A percentile compares a stretch with the other conserved stretches of the same genome.
These are phyloP conservation scores for Solanum sejunctum DNA, from an alignment of 257 asterid genomes.

Conservation along the genomic window DNA sequence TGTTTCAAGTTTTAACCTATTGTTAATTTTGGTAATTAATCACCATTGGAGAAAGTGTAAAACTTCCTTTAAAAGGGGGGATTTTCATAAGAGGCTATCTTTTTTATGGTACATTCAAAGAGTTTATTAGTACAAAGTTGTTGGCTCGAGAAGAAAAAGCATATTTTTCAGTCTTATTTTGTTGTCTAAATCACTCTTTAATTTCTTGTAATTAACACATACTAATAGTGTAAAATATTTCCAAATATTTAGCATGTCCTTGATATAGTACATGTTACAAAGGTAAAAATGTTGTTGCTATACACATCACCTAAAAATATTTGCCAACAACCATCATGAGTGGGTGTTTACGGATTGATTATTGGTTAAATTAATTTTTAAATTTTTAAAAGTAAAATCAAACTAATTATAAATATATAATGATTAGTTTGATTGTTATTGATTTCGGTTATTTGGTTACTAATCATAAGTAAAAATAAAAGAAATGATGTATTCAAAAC, in stretches of 20 bases:
- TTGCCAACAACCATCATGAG: too few relatives aligned
- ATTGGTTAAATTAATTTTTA: too few relatives aligned
- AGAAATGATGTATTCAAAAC: too few relatives aligned
- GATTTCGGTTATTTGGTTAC: too few relatives aligned
- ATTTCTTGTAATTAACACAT: neutral
- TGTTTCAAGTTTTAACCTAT: neutral
- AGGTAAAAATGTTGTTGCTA: neutral
- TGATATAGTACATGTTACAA: neutral
- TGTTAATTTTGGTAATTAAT: neutral
- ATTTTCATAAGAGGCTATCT: neutral
- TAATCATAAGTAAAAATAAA: too few relatives aligned
- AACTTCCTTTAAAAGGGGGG: neutral
- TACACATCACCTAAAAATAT: too few relatives aligned
- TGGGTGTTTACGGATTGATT: too few relatives aligned
- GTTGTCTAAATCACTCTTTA: neutral
- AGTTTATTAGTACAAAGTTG: neutral
- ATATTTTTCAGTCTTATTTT: slow-evolving; percentile 1
- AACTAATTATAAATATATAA: too few relatives aligned
- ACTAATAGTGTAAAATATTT: neutral
- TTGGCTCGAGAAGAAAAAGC: slow-evolving; percentile 15
- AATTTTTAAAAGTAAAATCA: too few relatives aligned
- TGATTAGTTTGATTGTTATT: too few relatives aligned
- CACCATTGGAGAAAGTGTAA: neutral
- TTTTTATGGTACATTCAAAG: neutral
- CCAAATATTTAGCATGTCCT: neutral